Evolutionary conservation across 495 filamentous ascomycete genomes (phyloP).

Genomic region (Pseudoneurospora amorphoporcata): DNA sequence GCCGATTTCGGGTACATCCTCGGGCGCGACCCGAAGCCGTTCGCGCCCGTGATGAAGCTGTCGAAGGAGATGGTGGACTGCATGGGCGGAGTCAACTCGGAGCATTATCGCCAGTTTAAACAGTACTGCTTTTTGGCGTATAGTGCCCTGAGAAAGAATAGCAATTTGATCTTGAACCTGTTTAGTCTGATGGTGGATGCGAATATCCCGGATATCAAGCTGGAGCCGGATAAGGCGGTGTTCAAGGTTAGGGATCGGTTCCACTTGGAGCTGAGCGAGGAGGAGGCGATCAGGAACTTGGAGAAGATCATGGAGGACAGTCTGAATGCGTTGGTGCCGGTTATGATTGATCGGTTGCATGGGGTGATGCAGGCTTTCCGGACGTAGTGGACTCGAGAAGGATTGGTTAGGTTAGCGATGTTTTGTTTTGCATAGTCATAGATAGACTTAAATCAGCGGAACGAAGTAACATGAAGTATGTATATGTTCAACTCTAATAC

Average conservation of each 20-base stretch:
- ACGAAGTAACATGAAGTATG: not conserved
- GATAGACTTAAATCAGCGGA: not conserved
- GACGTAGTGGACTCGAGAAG: constrained; percentile 35
- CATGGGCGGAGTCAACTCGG: constrained; percentile 76
- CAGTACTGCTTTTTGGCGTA: constrained; percentile 95
- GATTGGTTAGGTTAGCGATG: not conserved
- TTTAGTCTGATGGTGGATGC: constrained; percentile 96
- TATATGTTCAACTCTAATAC: not conserved
- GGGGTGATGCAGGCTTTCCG: constrained; percentile 87
- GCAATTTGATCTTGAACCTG: constrained; percentile 87
- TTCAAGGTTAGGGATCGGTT: constrained; percentile 92
- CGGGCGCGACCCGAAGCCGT: constrained; percentile 93
- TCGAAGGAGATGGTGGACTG: constrained; percentile 97
- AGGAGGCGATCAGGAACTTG: constrained; percentile 81
- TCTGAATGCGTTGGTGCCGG: constrained; percentile 75
- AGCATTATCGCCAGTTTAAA: constrained; percentile 78
- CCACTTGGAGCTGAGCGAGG: constrained; percentile 83
- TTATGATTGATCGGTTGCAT: constrained; percentile 91
- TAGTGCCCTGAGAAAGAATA: constrained; percentile 77
- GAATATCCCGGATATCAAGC: constrained; percentile 87
- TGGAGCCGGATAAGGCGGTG: constrained; percentile 87
- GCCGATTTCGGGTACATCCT: constrained; percentile 97
- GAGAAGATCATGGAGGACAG: constrained; percentile 83
- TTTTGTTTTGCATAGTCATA: not conserved
- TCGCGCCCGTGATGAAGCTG: constrained; percentile 93